phyloP scores from a whole-genome alignment of 2,329 filamentous ascomycete genomes.

The Epichloe aotearoae region DNA sequence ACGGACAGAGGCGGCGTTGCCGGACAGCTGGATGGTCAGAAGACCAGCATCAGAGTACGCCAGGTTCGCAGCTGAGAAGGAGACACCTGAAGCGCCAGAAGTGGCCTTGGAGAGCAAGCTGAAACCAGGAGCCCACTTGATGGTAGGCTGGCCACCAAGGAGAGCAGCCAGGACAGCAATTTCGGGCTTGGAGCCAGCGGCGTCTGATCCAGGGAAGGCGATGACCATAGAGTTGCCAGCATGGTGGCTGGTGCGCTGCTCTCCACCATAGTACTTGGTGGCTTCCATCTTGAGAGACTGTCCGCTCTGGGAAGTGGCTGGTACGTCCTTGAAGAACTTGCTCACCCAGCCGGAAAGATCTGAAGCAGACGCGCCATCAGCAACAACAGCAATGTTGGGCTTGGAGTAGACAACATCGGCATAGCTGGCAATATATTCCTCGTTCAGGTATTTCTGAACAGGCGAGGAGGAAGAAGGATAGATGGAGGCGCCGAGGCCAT shows the following conservation, averaged over 20 bases:
- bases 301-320: conserved; percentile 38
- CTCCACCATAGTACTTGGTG: conserved; percentile 85
- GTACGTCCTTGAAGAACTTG: conserved; percentile 74
- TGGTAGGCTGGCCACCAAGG: conserved; percentile 76
- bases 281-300: conserved; percentile 44
- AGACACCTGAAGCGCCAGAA: conserved; percentile 50
- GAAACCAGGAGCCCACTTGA: conserved; percentile 95
- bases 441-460: conserved; percentile 67
- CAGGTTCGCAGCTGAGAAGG: conserved; percentile 61
- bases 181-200: conserved; percentile 75
- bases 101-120: conserved; percentile 74
- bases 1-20: conserved; percentile 58
- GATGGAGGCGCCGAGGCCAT: conserved; percentile 70
- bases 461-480: conserved; percentile 60
- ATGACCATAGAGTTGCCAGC: conserved; percentile 75
- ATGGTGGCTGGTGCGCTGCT: conserved; percentile 73
- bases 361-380: conserved; percentile 67
- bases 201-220: conserved; percentile 83
- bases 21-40: conserved; percentile 68
- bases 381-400: conserved; percentile 81
- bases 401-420: conserved; percentile 73
- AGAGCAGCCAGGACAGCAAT: conserved; percentile 76
- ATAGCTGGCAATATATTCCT: conserved; percentile 61
- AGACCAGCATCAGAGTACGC: conserved; percentile 93
- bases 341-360: conserved; percentile 80